These are phyloP conservation scores for Tetrahymena thermophila DNA, from an alignment of 73 alveolate species.

Conservation along the genomic window DNA sequence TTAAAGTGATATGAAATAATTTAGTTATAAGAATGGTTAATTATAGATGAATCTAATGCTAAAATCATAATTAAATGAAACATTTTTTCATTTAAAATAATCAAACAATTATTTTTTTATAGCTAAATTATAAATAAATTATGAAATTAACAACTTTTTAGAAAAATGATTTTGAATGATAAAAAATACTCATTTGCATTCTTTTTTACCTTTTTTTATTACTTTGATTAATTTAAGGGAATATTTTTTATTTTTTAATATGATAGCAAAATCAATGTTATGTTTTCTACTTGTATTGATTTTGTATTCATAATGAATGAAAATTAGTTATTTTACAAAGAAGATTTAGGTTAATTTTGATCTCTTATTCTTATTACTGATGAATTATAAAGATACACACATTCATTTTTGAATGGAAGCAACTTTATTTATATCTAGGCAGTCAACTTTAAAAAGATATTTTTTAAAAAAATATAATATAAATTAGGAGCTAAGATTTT, in stretches of 20 bases:
- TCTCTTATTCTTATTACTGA: background rate
- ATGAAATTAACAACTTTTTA: background rate
- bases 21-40: too few relatives aligned
- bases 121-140: too few relatives aligned
- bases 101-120: too few relatives aligned
- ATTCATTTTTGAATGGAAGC: background rate
- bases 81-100: too few relatives aligned
- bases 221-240: background rate
- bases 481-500: background rate
- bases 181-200: background rate
- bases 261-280: background rate
- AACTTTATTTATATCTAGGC: background rate
- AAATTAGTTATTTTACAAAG: background rate
- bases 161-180: background rate
- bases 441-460: background rate
- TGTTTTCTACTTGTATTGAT: background rate
- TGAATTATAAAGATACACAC: background rate
- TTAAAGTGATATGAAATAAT: too few relatives aligned
- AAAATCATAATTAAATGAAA: too few relatives aligned
- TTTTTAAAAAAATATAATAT: too few relatives aligned
- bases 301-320: background rate
- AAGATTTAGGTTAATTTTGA: background rate
- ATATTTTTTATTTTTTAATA: background rate
- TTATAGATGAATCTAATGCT: too few relatives aligned
- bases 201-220: background rate